These are phyloP conservation scores for Torulaspora indica DNA, from an alignment of 805 yeast species.

Conservation along the genomic window DNA sequence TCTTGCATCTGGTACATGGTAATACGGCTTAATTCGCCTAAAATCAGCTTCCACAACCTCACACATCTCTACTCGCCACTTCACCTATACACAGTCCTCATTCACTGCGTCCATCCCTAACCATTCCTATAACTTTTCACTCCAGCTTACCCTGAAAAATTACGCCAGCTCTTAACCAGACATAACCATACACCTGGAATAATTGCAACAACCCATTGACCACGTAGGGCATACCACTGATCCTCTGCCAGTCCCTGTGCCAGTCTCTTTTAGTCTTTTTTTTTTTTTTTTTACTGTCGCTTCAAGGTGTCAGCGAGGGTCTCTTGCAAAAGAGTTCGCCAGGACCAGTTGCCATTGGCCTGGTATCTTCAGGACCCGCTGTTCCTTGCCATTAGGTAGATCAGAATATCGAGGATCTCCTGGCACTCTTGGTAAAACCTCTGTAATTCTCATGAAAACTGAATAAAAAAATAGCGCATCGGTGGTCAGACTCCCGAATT, in stretches of 20 bases:
- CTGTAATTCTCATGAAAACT: background rate
- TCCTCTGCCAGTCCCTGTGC: too few relatives aligned
- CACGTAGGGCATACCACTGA: too few relatives aligned
- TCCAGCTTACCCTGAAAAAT: constrained; percentile 4
- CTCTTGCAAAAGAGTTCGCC: too few relatives aligned
- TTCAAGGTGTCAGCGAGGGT: too few relatives aligned
- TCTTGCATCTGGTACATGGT: constrained; percentile 31
- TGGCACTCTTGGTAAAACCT: background rate
- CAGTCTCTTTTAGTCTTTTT: too few relatives aligned
- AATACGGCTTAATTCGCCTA: constrained; percentile 18
- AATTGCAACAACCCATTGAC: too few relatives aligned
- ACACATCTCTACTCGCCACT: background rate
- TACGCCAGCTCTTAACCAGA: too few relatives aligned
- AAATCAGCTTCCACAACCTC: constrained; percentile 12
- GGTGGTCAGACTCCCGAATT: background rate
- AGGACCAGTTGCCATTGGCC: too few relatives aligned
- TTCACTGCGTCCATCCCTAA: too few relatives aligned
- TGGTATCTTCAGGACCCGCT: too few relatives aligned
- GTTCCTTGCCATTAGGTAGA: background rate
- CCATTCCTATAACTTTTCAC: background rate
- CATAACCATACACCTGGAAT: background rate
- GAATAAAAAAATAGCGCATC: constrained; percentile 3
- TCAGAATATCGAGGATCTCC: background rate
- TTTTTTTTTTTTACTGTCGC: too few relatives aligned
- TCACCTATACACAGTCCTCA: too few relatives aligned